A percentile compares a stretch with the other conserved stretches of the same genome.
Conservation (phyloP, 129 eudicot genomes). For the Ambrosia trifida region DNA sequence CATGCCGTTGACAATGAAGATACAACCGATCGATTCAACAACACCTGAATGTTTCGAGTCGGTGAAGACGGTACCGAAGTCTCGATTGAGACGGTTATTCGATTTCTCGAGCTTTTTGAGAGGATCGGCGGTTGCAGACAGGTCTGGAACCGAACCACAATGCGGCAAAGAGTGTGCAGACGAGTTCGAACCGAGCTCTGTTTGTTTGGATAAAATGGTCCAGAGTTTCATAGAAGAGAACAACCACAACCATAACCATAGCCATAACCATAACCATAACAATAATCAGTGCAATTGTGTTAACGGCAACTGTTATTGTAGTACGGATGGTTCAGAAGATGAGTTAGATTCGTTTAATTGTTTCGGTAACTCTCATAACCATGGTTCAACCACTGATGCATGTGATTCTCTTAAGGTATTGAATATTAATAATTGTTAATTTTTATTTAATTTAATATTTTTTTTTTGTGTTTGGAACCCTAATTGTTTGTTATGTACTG, state of each 20-base stretch:
- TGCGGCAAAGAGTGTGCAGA: slow-evolving; percentile 37
- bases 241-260: slow-evolving; percentile 43
- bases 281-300: slow-evolving; percentile 50
- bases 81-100: slow-evolving; percentile 67
- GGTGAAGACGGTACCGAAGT: slow-evolving; percentile 54
- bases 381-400: slow-evolving; percentile 32
- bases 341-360: slow-evolving; percentile 50
- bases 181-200: slow-evolving; percentile 77
- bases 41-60: slow-evolving; percentile 39
- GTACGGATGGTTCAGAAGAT: slow-evolving; percentile 50
- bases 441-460: not conserved
- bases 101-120: slow-evolving; percentile 53
- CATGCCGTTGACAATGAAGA: slow-evolving; percentile 66
- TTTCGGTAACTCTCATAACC: slow-evolving; percentile 45
- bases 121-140: slow-evolving; percentile 43
- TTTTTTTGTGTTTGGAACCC: not conserved
- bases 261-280: slow-evolving; percentile 29
- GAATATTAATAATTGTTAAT: not conserved
- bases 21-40: slow-evolving; percentile 67
- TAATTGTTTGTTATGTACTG: not conserved
- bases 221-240: slow-evolving; percentile 76
- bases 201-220: slow-evolving; percentile 76
- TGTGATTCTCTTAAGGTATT: slow-evolving; percentile 62
- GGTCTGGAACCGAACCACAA: slow-evolving; percentile 27
- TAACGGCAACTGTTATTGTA: slow-evolving; percentile 38